Evolutionary conservation across 441 rosid species (phyloP).

Genomic region (Brassica hybrid): DNA sequence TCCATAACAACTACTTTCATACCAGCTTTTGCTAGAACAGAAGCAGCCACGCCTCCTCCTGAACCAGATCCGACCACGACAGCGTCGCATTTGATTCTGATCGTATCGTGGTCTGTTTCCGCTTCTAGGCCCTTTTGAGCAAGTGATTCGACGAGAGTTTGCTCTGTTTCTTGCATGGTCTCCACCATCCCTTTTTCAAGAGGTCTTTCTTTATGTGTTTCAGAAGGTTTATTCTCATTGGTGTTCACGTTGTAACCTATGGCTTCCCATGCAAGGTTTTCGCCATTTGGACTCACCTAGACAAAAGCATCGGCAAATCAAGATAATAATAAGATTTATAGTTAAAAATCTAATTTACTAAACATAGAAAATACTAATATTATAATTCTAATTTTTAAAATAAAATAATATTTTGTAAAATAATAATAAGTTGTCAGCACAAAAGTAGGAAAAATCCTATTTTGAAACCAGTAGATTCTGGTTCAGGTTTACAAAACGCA

Average conservation of each 20-base stretch:
- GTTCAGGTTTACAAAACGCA: too few relatives aligned
- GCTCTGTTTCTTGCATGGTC: conserved; percentile 53
- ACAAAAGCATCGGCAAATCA: conserved; percentile 8
- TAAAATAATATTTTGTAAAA: too few relatives aligned
- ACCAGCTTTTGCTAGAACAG: conserved; percentile 76
- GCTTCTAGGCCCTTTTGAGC: conserved; percentile 63
- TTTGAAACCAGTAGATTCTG: too few relatives aligned
- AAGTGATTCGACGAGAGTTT: conserved; percentile 57
- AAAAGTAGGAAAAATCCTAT: too few relatives aligned
- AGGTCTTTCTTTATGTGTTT: conserved; percentile 52
- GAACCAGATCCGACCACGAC: conserved; percentile 87
- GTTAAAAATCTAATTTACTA: too few relatives aligned
- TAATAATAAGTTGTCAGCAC: too few relatives aligned
- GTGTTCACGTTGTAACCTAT: conserved; percentile 54
- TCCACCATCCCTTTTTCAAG: conserved; percentile 79
- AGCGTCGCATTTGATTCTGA: conserved; percentile 74
- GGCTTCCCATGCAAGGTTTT: conserved; percentile 78
- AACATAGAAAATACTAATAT: background rate
- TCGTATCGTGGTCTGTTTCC: conserved; percentile 34
- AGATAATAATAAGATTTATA: background rate
- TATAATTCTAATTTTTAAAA: too few relatives aligned
- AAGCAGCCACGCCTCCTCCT: conserved; percentile 95
- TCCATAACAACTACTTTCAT: conserved; percentile 79
- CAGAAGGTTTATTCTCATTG: conserved; percentile 23
- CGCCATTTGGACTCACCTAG: conserved; percentile 65